phyloP scores from a whole-genome alignment of 2,329 filamentous ascomycete species.

The Tolypocladium tundrense region DNA sequence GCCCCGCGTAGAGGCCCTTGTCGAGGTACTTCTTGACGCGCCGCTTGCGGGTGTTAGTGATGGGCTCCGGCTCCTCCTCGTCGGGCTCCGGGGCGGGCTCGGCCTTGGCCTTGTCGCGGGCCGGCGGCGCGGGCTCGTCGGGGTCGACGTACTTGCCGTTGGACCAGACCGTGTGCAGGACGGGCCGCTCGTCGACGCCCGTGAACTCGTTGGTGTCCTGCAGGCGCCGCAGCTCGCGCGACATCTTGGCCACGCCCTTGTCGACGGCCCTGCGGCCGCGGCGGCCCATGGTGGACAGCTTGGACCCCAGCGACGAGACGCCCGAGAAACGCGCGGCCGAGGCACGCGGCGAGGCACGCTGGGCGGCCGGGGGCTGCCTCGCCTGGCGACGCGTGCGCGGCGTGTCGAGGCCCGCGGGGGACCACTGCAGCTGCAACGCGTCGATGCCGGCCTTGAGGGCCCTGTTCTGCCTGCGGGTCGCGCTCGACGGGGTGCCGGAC shows the following conservation, averaged over 20 bases:
- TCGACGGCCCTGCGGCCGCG: slow-evolving; percentile 45
- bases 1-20: slow-evolving; percentile 81
- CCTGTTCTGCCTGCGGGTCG: slow-evolving; percentile 4
- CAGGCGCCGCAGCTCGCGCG: slow-evolving; percentile 49
- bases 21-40: slow-evolving; percentile 65
- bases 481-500: slow-evolving; percentile 6
- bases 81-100: slow-evolving; percentile 23
- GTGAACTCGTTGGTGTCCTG: slow-evolving; percentile 54
- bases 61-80: slow-evolving; percentile 26
- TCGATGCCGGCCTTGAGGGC: slow-evolving; percentile 21
- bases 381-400: slow-evolving; percentile 22
- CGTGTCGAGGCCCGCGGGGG: slow-evolving; percentile 23
- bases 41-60: slow-evolving; percentile 27
- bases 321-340: slow-evolving; percentile 27
- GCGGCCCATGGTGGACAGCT: slow-evolving; percentile 48
- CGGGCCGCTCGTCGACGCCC: slow-evolving; percentile 46
- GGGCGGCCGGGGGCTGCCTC: slow-evolving; percentile 17
- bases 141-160: slow-evolving; percentile 52
- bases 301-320: slow-evolving; percentile 33
- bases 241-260: slow-evolving; percentile 33
- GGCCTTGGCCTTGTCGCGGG: slow-evolving; percentile 23
- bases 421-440: slow-evolving; percentile 36
- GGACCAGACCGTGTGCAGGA: slow-evolving; percentile 51
- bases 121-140: slow-evolving; percentile 27
- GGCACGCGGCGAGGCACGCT: slow-evolving; percentile 34